Base-by-base conservation (phyloP, 2,329 filamentous ascomycete genomes). In the Allantophomopsis cytisporea region DNA sequence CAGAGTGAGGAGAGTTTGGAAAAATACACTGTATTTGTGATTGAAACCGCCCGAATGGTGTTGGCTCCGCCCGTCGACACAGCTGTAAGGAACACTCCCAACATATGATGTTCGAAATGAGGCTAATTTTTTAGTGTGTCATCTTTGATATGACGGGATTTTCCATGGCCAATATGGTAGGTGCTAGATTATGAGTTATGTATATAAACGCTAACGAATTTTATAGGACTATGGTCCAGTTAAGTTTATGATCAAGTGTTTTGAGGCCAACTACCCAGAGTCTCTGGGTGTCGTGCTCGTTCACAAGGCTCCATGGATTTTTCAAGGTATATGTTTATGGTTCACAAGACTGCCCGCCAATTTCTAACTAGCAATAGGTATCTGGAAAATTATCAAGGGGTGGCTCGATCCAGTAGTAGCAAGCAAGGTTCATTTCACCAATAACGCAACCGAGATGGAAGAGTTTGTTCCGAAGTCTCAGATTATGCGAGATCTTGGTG, bases 171-270 rank as follows among this genome's bases (percentile, higher is more conserved):
- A 98, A 98, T 61, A 96, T 98, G 91, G 76, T 80, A 62, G 54
- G 65, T 50, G 13, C 13, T 14, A 12, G n/a, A 11, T 16, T 18
- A 30, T 35, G 13, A 20, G 7, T 30, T 11, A 20, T 35, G 21
- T 28, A 7, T 20, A 30, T 20, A 20, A 33, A 39, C 14, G 30
- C 51, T 54, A 30, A 58, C 42, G 8, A 28, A 32, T 12, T 12
- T 14, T 8, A 11, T 41, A 81, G 77, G 91, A 98, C 59, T 96
- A 96, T 58, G 76, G 83, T 0, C 89, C 91, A 1, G 85, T 98
- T 41, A 98, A 94, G 55, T 98, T 96, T 63, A 95, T 98, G 82
- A 95, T 98, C 60, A 94, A 94, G 61, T 94, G 88, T 60, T 98
- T 98, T 55, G 91, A 98, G 64, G 91, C 91, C 43, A 96, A 98